Conservation (phyloP, 495 filamentous ascomycete species). For the Penicillium atrosanguineum region DNA sequence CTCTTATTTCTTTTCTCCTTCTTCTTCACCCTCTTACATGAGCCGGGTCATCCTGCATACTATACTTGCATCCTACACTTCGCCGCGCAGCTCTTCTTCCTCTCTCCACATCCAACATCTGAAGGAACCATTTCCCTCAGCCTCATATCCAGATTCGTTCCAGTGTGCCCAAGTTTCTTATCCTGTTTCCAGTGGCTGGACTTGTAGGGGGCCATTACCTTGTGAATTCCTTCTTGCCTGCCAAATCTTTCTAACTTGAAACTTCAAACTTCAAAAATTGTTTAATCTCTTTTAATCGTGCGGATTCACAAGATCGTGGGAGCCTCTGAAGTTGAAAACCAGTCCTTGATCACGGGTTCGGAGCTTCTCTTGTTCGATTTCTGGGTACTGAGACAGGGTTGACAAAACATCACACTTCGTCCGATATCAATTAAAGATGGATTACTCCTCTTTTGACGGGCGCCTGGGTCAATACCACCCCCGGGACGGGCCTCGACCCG, state of each 20-base stretch:
- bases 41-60: neutral
- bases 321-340: slow-evolving; percentile 19
- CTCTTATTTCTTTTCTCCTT: neutral
- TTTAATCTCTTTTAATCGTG: neutral
- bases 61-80: neutral
- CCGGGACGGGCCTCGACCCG: slow-evolving; percentile 8
- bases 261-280: slow-evolving; percentile 8
- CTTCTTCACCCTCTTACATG: neutral
- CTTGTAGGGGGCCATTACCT: slow-evolving; percentile 14
- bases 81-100: neutral
- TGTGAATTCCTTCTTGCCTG: slow-evolving; percentile 8
- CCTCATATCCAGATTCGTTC: neutral
- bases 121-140: slow-evolving; percentile 2
- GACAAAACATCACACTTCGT: neutral
- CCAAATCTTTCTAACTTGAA: neutral
- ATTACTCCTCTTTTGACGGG: neutral
- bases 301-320: slow-evolving; percentile 8
- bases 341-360: slow-evolving; percentile 5
- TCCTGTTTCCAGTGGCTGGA: slow-evolving; percentile 11
- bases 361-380: slow-evolving; percentile 6
- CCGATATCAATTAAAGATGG: slow-evolving; percentile 3
- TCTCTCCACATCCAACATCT: neutral
- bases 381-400: neutral
- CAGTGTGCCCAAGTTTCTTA: slow-evolving; percentile 9
- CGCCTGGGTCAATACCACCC: neutral